Base-by-base conservation (phyloP, 1,139 yeast species). In the Tardiomyces blankii region DNA sequence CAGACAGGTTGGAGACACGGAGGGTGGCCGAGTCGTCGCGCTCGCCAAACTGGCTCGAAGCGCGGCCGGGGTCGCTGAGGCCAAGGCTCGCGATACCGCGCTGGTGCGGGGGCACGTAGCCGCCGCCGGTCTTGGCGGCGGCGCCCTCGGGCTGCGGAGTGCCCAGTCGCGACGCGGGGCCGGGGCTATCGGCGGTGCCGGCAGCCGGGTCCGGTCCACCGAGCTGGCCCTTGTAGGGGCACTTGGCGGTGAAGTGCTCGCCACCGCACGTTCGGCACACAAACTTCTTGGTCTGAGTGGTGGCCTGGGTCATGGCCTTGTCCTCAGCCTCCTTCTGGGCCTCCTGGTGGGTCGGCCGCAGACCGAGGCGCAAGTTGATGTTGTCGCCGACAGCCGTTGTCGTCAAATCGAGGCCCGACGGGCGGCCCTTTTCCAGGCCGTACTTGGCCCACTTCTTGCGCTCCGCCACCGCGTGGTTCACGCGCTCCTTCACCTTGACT, bases 181-280 rank as follows among this genome's bases (percentile, higher is more conserved):
- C 43, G 18, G 49, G 40, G 30, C 30, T 42, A 32, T 21, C 32
- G 30, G 69, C 65, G 40, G 67, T 63, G 41, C 64, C 62, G 28
- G 59, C 67, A 30, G 54, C 58, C 19, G 65, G 58, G 41, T 67
- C 64, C 39, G 70, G 65, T 41, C 74, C 73, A 38, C 89, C 93
- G 66, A 91, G 73, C 40, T 93, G 84, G 59, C 84, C 95, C 70
- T 85, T 89, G 75, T 81, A 87, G 54, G 98, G 98, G 83, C 99
- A 91, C 70, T 84, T 82, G 64, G 89, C 72, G 39, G 97, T 85
- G 77, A 82, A 87, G 75, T 91, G 99, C 56, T 80, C 84, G 61
- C 96, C 96, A 54, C 83, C 82, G 82, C 99, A 91, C 49, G 77
- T 72, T 77, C 97, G 85, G 78, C 98, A 91, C 48, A 67, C 67